Evolutionary conservation across 495 filamentous ascomycete species (phyloP).

Genomic region (Trichoderma reesei): DNA sequence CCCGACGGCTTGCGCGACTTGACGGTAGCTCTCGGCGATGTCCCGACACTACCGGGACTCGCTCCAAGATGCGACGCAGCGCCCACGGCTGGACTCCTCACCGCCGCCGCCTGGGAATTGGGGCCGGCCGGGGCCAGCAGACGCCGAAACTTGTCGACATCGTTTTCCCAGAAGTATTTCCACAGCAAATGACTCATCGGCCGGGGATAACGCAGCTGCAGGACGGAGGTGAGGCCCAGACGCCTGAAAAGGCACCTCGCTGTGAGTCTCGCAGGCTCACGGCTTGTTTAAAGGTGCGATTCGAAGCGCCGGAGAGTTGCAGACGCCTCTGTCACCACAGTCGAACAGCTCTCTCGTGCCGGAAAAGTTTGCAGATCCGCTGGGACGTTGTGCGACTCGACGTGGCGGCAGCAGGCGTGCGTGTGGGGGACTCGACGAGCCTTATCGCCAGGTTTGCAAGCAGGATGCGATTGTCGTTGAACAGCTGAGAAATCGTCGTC

Average conservation of each 20-base stretch:
- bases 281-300: conserved; percentile 71
- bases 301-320: conserved; percentile 27
- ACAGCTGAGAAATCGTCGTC: background rate
- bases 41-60: conserved; percentile 23
- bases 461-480: background rate
- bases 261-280: conserved; percentile 69
- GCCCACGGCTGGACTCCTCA: conserved; percentile 27
- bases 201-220: conserved; percentile 28
- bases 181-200: conserved; percentile 96
- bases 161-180: conserved; percentile 92
- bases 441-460: background rate
- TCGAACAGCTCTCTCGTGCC: background rate
- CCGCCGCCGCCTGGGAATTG: conserved; percentile 34
- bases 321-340: background rate
- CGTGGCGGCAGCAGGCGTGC: background rate
- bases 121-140: conserved; percentile 60
- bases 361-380: background rate
- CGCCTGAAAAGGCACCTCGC: conserved; percentile 70
- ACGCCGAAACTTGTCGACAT: conserved; percentile 83
- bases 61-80: conserved; percentile 18
- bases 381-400: background rate
- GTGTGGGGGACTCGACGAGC: background rate
- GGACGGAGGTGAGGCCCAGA: conserved; percentile 30
- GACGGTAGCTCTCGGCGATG: conserved; percentile 33
- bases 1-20: conserved; percentile 38